These are phyloP conservation scores for Filosporella fistucella DNA, from an alignment of 495 filamentous ascomycete species.

Conservation along the genomic window DNA sequence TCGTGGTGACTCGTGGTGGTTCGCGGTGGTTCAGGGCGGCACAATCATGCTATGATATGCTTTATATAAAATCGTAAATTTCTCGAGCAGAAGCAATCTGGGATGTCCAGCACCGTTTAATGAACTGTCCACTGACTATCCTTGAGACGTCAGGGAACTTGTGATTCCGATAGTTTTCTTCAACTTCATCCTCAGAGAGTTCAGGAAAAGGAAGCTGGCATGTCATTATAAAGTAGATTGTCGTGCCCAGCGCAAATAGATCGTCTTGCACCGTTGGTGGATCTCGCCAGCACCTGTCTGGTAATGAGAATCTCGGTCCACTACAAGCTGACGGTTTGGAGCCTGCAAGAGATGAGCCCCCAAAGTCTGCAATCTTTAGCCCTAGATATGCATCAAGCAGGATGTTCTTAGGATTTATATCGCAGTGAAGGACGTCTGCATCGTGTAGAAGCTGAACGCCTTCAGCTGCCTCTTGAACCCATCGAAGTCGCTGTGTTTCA, in stretches of 20 bases:
- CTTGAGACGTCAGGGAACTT: constrained; percentile 26
- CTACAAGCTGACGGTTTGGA: constrained; percentile 23
- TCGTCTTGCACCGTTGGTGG: constrained; percentile 22
- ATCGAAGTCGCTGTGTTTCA: constrained; percentile 18
- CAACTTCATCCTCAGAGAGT: constrained; percentile 25
- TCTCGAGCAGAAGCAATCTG: constrained; percentile 10
- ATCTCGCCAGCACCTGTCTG: constrained; percentile 15
- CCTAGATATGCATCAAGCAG: constrained; percentile 28
- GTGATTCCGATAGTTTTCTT: constrained; percentile 19
- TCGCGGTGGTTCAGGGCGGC: neutral
- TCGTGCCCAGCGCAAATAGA: constrained; percentile 27
- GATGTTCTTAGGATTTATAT: constrained; percentile 30
- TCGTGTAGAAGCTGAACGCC: constrained; percentile 25
- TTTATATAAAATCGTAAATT: constrained; percentile 6
- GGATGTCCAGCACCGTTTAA: constrained; percentile 15
- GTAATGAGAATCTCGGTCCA: constrained; percentile 23
- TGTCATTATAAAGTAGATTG: constrained; percentile 27
- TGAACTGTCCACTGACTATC: constrained; percentile 25
- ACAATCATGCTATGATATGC: neutral
- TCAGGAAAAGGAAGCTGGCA: constrained; percentile 21
- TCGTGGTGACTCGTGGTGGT: neutral
- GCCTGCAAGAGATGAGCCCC: constrained; percentile 24
- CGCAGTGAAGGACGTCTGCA: constrained; percentile 26
- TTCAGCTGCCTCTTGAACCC: constrained; percentile 25
- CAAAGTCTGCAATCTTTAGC: constrained; percentile 29